Conservation (phyloP, 2,329 filamentous ascomycete species). For the Torrubiellomyces zombiae region DNA sequence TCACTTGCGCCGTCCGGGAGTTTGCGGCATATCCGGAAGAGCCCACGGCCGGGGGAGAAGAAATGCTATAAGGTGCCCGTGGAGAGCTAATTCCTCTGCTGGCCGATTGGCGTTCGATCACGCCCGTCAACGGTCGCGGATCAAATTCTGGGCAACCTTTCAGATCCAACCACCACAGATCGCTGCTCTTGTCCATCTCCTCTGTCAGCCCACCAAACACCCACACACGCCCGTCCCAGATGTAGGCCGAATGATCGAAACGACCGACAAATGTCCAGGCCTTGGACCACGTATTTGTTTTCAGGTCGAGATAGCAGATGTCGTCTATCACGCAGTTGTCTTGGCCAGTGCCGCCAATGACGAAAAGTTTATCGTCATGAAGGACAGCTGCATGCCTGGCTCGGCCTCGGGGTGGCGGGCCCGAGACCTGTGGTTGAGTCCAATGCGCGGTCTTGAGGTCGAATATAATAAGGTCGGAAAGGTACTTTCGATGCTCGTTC, state of each 20-base stretch:
- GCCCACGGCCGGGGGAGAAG: slow-evolving; percentile 34
- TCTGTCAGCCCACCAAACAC: slow-evolving; percentile 89
- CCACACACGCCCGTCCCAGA: slow-evolving; percentile 86
- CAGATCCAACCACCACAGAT: slow-evolving; percentile 94
- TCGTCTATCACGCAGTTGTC: slow-evolving; percentile 89
- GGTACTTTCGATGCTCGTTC: slow-evolving; percentile 90
- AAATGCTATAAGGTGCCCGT: slow-evolving; percentile 33
- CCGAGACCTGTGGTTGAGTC: slow-evolving; percentile 79
- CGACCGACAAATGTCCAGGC: slow-evolving; percentile 90
- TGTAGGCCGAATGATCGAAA: slow-evolving; percentile 89
- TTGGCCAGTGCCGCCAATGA: slow-evolving; percentile 86
- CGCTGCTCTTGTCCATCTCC: slow-evolving; percentile 92
- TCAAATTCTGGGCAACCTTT: slow-evolving; percentile 80
- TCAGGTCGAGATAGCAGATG: slow-evolving; percentile 89
- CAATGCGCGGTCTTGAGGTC: slow-evolving; percentile 88
- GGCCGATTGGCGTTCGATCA: slow-evolving; percentile 28
- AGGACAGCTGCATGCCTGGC: slow-evolving; percentile 87
- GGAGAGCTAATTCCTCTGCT: slow-evolving; percentile 31
- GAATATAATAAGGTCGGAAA: slow-evolving; percentile 91
- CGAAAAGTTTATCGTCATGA: slow-evolving; percentile 91
- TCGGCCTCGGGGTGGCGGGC: slow-evolving; percentile 72
- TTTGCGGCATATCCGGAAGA: slow-evolving; percentile 51
- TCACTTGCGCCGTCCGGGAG: slow-evolving; percentile 49
- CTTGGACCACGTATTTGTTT: slow-evolving; percentile 94
- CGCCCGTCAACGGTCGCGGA: slow-evolving; percentile 41